A percentile compares a stretch with the other conserved stretches of the same genome.
Conservation (phyloP, 805 yeast species). For the Myxozyma melibiosi region DNA sequence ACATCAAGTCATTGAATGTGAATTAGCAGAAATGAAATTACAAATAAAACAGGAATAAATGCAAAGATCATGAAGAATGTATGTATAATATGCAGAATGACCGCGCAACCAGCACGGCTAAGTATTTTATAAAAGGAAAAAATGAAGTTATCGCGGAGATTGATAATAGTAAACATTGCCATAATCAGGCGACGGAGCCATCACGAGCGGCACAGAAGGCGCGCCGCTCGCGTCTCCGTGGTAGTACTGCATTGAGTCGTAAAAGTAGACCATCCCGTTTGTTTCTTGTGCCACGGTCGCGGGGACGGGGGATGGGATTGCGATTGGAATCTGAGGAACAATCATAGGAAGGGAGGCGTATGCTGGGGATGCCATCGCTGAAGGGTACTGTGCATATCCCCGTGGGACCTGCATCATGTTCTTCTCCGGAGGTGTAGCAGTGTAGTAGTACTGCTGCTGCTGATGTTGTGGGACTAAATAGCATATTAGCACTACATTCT, state of each 20-base stretch:
- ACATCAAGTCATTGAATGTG: no score
- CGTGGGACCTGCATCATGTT: conserved; percentile 15
- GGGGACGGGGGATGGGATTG: conserved; percentile 24
- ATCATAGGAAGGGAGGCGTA: conserved; percentile 12
- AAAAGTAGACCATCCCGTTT: conserved; percentile 28
- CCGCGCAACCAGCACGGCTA: no score
- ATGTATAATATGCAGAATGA: no score
- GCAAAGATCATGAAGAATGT: no score
- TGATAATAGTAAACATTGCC: conserved; percentile 8
- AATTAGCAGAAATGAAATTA: no score
- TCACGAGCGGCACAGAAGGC: background rate
- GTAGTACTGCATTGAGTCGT: conserved; percentile 23
- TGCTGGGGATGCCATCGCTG: conserved; percentile 4
- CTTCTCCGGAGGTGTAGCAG: conserved; percentile 6
- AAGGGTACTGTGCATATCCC: conserved; percentile 6
- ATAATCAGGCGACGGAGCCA: conserved; percentile 2
- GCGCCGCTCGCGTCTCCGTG: background rate
- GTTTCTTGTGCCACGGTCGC: conserved; percentile 23
- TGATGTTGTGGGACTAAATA: background rate
- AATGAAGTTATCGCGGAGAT: no score
- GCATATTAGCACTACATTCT: background rate
- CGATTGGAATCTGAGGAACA: conserved; percentile 18
- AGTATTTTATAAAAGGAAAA: no score
- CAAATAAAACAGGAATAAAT: no score
- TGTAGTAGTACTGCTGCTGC: conserved; percentile 13